Conservation (phyloP, 1,139 yeast genomes). For the Suhomyces kunorum region DNA sequence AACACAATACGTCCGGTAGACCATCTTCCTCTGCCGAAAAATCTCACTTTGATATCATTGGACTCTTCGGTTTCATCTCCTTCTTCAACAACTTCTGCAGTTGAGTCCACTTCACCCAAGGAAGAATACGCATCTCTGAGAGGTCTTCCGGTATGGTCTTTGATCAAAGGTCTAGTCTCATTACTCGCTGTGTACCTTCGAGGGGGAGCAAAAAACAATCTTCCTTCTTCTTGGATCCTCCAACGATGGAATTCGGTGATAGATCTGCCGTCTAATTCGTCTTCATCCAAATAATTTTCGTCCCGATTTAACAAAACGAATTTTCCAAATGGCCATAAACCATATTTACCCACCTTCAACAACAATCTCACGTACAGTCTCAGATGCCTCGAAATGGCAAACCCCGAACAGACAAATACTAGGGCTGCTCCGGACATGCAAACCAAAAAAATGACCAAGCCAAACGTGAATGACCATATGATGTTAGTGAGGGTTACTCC, state of each 20-base stretch:
- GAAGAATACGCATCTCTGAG: slow-evolving; percentile 43
- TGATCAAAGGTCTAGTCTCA: slow-evolving; percentile 43
- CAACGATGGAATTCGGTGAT: slow-evolving; percentile 84
- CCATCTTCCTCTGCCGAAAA: slow-evolving; percentile 95
- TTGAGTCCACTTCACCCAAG: slow-evolving; percentile 21
- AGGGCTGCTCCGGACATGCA: slow-evolving; percentile 51
- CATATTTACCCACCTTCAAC: slow-evolving; percentile 64
- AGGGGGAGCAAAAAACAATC: slow-evolving; percentile 72
- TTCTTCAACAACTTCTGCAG: slow-evolving; percentile 21
- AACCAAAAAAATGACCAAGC: slow-evolving; percentile 55
- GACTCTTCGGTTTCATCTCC: slow-evolving; percentile 28
- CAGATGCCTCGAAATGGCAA: slow-evolving; percentile 39
- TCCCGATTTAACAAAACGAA: slow-evolving; percentile 79
- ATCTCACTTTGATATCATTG: slow-evolving; percentile 53
- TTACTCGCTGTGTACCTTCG: slow-evolving; percentile 40
- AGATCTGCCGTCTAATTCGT: slow-evolving; percentile 84
- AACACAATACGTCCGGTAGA: slow-evolving; percentile 78
- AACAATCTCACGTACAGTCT: slow-evolving; percentile 62
- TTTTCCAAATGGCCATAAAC: slow-evolving; percentile 86
- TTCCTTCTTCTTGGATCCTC: slow-evolving; percentile 77
- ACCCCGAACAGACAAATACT: slow-evolving; percentile 51
- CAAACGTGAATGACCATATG: slow-evolving; percentile 77
- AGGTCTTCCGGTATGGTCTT: slow-evolving; percentile 48
- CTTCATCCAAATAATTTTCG: slow-evolving; percentile 81
- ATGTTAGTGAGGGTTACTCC: slow-evolving; percentile 70